These are phyloP conservation scores for Zygoascus meyerae DNA, from an alignment of 1,139 yeast genomes.

Conservation along the genomic window DNA sequence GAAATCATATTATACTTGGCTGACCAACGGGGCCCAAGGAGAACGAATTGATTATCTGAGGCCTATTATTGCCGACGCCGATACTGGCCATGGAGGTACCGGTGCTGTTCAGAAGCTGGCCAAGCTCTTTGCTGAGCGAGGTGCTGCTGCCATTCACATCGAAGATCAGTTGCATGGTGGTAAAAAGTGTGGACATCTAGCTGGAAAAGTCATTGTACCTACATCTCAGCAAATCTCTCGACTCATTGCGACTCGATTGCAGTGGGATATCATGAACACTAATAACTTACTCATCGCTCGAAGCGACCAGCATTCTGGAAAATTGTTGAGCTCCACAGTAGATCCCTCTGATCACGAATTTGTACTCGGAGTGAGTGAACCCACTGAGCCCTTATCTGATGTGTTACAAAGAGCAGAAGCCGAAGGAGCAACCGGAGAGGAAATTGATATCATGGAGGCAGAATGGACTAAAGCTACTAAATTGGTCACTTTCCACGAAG, in stretches of 20 bases:
- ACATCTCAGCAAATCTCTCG: constrained; percentile 53
- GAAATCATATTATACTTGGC: constrained; percentile 45
- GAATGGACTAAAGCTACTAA: constrained; percentile 43
- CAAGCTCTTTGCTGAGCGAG: constrained; percentile 57
- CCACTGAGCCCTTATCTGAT: constrained; percentile 44
- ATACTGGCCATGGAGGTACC: constrained; percentile 64
- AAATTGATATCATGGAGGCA: constrained; percentile 37
- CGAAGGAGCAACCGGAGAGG: constrained; percentile 34
- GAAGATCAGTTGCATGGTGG: constrained; percentile 65
- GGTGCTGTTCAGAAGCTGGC: constrained; percentile 60
- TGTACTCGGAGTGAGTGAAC: constrained; percentile 44
- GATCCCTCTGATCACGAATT: constrained; percentile 54
- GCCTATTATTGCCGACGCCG: constrained; percentile 63
- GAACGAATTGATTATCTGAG: constrained; percentile 45
- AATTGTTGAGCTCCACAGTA: constrained; percentile 47
- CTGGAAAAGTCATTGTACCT: constrained; percentile 60
- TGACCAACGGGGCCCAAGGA: constrained; percentile 24
- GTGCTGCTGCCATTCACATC: constrained; percentile 60
- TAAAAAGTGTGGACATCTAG: constrained; percentile 59
- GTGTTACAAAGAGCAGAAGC: constrained; percentile 42
- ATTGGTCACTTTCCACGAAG: constrained; percentile 47
- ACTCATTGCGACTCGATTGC: constrained; percentile 54
- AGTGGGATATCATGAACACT: constrained; percentile 60
- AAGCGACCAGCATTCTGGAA: constrained; percentile 56
- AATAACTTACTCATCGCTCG: constrained; percentile 56